phyloP scores from a whole-genome alignment of 2,329 filamentous ascomycete species.

The Aspergillus spinulosporus region DNA sequence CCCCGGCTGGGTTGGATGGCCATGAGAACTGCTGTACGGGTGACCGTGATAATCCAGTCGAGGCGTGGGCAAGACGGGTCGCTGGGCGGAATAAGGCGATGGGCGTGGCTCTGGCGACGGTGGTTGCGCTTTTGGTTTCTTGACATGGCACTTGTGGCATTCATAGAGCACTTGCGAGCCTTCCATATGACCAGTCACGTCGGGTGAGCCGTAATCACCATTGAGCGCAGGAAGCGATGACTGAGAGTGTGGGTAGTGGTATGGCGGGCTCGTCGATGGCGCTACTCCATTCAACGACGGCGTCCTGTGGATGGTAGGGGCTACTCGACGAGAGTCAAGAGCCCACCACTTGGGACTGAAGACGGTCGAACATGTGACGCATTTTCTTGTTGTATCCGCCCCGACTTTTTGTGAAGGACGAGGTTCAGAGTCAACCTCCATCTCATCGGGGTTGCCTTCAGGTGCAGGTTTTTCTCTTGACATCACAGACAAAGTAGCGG shows the following conservation, averaged over 20 bases:
- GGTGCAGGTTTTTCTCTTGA: slow-evolving; percentile 28
- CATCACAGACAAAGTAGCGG: slow-evolving; percentile 19
- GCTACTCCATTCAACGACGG: slow-evolving; percentile 36
- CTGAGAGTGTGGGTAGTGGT: slow-evolving; percentile 29
- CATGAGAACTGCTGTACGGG: slow-evolving; percentile 35
- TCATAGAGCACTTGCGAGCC: slow-evolving; percentile 53
- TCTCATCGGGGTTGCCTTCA: slow-evolving; percentile 30
- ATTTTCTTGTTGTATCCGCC: slow-evolving; percentile 33
- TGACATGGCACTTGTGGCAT: slow-evolving; percentile 71
- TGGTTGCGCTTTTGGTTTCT: slow-evolving; percentile 39
- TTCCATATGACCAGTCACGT: slow-evolving; percentile 14
- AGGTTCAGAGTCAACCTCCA: slow-evolving; percentile 34
- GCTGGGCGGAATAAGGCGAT: slow-evolving; percentile 36
- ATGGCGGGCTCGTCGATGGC: slow-evolving; percentile 28
- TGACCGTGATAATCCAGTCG: slow-evolving; percentile 34
- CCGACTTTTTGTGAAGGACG: slow-evolving; percentile 22
- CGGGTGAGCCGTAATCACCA: slow-evolving; percentile 28
- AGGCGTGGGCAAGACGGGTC: slow-evolving; percentile 33
- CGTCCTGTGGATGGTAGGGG: slow-evolving; percentile 49
- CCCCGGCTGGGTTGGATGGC: slow-evolving; percentile 29
- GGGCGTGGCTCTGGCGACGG: slow-evolving; percentile 37
- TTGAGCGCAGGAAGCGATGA: slow-evolving; percentile 30
- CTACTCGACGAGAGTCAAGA: slow-evolving; percentile 54
- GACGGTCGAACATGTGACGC: slow-evolving; percentile 42
- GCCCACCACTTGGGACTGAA: slow-evolving; percentile 63